A percentile compares a stretch with the other conserved stretches of the same genome.
phyloP scores from a whole-genome alignment of 306 rosid species.

The Rosa multiflora region DNA sequence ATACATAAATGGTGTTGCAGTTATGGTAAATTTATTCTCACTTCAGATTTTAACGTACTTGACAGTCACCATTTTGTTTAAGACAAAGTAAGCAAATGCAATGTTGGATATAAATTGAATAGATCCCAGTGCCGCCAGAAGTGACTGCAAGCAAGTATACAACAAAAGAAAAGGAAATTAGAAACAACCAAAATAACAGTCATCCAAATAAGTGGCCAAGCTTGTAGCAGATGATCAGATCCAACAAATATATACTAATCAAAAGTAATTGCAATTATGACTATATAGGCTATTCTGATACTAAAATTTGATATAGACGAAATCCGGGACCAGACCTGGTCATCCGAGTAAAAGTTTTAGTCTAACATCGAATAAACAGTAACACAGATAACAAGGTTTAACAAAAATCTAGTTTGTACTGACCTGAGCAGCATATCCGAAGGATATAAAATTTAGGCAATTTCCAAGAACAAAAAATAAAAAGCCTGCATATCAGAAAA shows the following conservation, averaged over 20 bases:
- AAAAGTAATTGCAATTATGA: neutral
- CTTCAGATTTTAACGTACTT: slow-evolving; percentile 64
- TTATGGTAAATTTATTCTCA: slow-evolving; percentile 26
- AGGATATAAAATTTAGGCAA: slow-evolving; percentile 88
- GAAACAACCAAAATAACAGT: slow-evolving; percentile 17
- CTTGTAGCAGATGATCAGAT: slow-evolving; percentile 8
- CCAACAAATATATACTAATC: neutral
- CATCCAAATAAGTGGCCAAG: neutral
- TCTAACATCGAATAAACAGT: neutral
- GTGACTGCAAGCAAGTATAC: slow-evolving; percentile 60
- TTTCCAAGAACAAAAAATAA: slow-evolving; percentile 83
- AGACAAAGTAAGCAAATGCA: slow-evolving; percentile 92
- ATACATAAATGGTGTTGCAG: neutral
- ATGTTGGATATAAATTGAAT: slow-evolving; percentile 95
- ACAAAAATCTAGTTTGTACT: slow-evolving; percentile 15
- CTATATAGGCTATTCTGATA: neutral
- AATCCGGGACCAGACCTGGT: neutral
- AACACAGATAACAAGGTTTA: slow-evolving; percentile 1
- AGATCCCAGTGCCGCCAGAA: slow-evolving; percentile 98
- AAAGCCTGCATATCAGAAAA: slow-evolving; percentile 58
- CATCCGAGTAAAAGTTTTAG: neutral
- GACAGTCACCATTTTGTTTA: slow-evolving; percentile 91
- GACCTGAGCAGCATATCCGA: slow-evolving; percentile 99
- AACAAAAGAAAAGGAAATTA: slow-evolving; percentile 16
- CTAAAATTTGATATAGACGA: neutral